phyloP scores from a whole-genome alignment of 208 protist genomes.

The Paratrypanosoma confusum region DNA sequence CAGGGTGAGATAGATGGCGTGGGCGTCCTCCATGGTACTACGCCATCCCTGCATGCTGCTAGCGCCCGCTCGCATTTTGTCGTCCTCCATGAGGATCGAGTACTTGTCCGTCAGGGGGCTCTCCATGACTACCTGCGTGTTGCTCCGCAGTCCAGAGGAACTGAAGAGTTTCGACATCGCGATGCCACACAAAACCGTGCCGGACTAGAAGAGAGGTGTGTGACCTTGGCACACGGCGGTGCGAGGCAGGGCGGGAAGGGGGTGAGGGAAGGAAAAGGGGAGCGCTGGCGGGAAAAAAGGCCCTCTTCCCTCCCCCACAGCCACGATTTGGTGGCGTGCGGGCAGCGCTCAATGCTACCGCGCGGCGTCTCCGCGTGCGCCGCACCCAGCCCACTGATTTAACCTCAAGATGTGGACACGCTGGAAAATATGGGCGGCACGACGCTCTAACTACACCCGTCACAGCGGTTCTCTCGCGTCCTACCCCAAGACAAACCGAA shows the following conservation, averaged over 20 bases:
- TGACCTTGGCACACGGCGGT: too few relatives aligned
- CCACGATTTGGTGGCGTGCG: too few relatives aligned
- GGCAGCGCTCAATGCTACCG: too few relatives aligned
- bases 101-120: constrained; percentile 81
- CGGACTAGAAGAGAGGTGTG: not conserved
- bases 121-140: constrained; percentile 67
- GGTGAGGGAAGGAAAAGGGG: not conserved
- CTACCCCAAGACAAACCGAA: too few relatives aligned
- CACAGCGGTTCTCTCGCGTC: too few relatives aligned
- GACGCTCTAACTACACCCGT: too few relatives aligned
- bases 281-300: not conserved
- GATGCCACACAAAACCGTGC: not conserved
- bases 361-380: too few relatives aligned
- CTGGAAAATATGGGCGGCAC: too few relatives aligned
- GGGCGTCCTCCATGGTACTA: constrained; percentile 86
- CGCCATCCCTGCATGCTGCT: constrained; percentile 89
- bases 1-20: constrained; percentile 72
- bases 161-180: constrained; percentile 37
- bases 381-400: too few relatives aligned
- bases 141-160: constrained; percentile 33
- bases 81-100: constrained; percentile 86
- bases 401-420: too few relatives aligned
- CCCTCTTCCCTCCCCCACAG: constrained; percentile 1
- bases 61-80: constrained; percentile 78
- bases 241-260: too few relatives aligned